Evolutionary conservation across 129 eudicot species (phyloP).

Genomic region (Rutidosis leptorrhynchoides): DNA sequence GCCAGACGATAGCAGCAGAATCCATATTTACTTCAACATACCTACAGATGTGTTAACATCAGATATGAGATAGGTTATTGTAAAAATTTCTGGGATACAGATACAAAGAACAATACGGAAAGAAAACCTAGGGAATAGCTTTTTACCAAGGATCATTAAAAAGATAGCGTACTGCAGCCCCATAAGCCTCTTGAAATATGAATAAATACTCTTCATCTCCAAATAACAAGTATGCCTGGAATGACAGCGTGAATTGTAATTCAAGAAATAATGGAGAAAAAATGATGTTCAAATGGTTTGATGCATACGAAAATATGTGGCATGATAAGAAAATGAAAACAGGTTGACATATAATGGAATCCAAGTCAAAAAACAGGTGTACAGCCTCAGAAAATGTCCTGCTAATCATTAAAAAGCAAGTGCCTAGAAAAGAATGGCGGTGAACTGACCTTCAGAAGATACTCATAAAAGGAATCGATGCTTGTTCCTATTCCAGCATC

Average conservation of each 20-base stretch:
- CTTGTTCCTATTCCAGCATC: conserved; percentile 99
- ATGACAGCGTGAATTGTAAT: too few relatives aligned
- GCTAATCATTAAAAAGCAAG: too few relatives aligned
- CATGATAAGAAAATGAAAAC: too few relatives aligned
- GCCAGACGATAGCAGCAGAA: conserved; percentile 98
- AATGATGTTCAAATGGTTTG: not conserved
- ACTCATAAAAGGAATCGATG: conserved; percentile 98
- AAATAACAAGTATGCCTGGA: conserved; percentile 85
- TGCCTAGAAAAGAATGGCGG: too few relatives aligned
- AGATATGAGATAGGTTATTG: too few relatives aligned
- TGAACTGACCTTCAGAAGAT: conserved; percentile 98
- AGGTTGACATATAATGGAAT: conserved; percentile 18
- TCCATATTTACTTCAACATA: conserved; percentile 98
- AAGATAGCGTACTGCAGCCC: conserved; percentile 91
- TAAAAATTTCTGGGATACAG: too few relatives aligned
- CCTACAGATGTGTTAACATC: too few relatives aligned
- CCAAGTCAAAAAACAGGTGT: too few relatives aligned
- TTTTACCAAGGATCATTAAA: conserved; percentile 85
- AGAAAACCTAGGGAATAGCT: too few relatives aligned
- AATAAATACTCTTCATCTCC: conserved; percentile 96
- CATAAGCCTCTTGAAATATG: conserved; percentile 94
- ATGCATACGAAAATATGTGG: too few relatives aligned
- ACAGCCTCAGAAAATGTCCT: too few relatives aligned
- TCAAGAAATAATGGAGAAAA: conserved; percentile 5
- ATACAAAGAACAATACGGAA: too few relatives aligned